A percentile compares a stretch with the other conserved stretches of the same genome.
phyloP scores from a whole-genome alignment of 2,329 filamentous ascomycete species.

The Pleomassaria siparia region DNA sequence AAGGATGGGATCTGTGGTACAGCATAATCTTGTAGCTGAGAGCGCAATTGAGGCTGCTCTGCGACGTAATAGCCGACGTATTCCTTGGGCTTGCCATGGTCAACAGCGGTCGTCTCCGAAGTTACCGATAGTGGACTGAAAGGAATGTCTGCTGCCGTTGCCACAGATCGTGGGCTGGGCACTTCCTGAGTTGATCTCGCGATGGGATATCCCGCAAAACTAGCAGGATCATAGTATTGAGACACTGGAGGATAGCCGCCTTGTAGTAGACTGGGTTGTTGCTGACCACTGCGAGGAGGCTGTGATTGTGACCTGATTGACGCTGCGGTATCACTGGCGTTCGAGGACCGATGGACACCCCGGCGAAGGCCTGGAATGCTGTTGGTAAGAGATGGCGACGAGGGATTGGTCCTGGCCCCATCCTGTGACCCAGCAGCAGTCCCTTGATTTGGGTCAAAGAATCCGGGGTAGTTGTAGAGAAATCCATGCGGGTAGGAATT shows the following conservation, averaged over 20 bases:
- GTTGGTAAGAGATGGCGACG: conserved; percentile 50
- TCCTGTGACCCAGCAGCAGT: conserved; percentile 43
- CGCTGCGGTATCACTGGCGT: conserved; percentile 47
- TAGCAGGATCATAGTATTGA: conserved; percentile 32
- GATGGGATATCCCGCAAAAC: conserved; percentile 37
- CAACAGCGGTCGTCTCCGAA: conserved; percentile 21
- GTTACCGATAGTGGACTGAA: conserved; percentile 22
- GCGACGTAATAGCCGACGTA: conserved; percentile 54
- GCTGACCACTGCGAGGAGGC: conserved; percentile 48
- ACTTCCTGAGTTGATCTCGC: conserved; percentile 36
- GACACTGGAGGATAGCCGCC: conserved; percentile 44
- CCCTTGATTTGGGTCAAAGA: conserved; percentile 44
- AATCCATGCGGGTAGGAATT: conserved; percentile 43
- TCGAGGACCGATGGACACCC: conserved; percentile 46
- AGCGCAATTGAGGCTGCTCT: conserved; percentile 44
- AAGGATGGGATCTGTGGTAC: conserved; percentile 40
- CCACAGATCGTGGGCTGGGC: conserved; percentile 18
- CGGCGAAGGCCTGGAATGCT: conserved; percentile 48
- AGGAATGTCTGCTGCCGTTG: conserved; percentile 19
- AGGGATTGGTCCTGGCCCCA: conserved; percentile 50
- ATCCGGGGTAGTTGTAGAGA: conserved; percentile 50
- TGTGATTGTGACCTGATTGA: conserved; percentile 54
- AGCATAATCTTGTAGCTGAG: conserved; percentile 40
- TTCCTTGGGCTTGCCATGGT: conserved; percentile 49
- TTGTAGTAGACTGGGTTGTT: conserved; percentile 42